phyloP scores from a whole-genome alignment of 305 asterid genomes.

The Solanum hybrid region DNA sequence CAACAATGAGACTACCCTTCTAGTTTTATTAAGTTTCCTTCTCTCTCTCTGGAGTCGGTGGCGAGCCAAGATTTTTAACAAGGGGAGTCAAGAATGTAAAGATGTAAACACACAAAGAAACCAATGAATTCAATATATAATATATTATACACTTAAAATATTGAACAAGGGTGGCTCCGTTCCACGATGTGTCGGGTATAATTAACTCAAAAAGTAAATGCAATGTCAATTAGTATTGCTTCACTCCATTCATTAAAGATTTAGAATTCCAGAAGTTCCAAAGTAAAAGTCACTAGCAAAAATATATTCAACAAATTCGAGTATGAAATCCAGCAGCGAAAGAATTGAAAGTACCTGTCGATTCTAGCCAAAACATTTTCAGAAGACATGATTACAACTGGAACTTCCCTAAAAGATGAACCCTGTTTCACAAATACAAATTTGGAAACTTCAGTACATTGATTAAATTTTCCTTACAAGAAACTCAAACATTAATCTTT shows the following conservation, averaged over 20 bases:
- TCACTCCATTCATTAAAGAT: not conserved
- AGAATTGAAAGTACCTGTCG: conserved; percentile 46
- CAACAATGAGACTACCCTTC: not conserved
- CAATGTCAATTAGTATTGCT: not conserved
- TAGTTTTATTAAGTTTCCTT: not conserved
- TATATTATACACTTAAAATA: not conserved
- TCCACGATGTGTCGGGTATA: not conserved
- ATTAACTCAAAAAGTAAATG: not conserved
- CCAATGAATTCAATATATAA: not conserved
- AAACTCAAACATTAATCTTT: not conserved
- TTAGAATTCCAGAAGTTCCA: not conserved
- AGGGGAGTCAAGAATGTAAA: not conserved
- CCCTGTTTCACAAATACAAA: conserved; percentile 43
- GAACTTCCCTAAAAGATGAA: conserved; percentile 80
- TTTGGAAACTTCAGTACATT: conserved; percentile 1
- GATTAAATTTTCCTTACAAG: not conserved
- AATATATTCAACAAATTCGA: not conserved
- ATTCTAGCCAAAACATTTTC: conserved; percentile 76
- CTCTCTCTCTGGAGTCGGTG: not conserved
- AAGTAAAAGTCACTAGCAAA: not conserved
- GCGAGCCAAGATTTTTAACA: not conserved
- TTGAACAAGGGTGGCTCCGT: not conserved
- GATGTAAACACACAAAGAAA: not conserved
- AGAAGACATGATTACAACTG: conserved; percentile 95
- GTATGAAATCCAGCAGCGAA: not conserved